Base-by-base conservation (phyloP, 2,329 filamentous ascomycete genomes). In the Fusarium poae region DNA sequence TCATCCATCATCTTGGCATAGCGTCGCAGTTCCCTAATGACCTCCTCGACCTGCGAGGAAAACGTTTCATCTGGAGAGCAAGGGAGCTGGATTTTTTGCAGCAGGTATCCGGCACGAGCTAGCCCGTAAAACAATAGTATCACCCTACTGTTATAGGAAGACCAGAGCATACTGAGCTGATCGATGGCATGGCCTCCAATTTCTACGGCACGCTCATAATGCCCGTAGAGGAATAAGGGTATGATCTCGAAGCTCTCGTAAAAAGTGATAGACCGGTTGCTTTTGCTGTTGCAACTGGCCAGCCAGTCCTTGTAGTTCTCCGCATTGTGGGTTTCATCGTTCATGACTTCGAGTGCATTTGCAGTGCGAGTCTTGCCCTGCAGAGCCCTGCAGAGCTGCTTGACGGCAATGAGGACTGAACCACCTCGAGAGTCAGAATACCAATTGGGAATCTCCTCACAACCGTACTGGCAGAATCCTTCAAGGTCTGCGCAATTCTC, bases 401-500 rank as follows among this genome's bases (percentile, higher is more conserved):
- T 82, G 5, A 90, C 83, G 4, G 86, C 85, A 62, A 91, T 86
- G 9, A 94, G 80, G 52, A 93, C 82, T 1, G 88, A 88, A 4
- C 92, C 92, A 18, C 92, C 92, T 60, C 91, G 85, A 2, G 90
- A 85, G 72, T 94, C 92, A 44, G 85, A 82, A 46, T 89, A 82
- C 92, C 92, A 94, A 50, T 90, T 88, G 2, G 88, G 87, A 60
- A 92, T 87, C 67, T 94, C 92, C 64, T 93, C 87, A 63, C 89
- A 91, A n/a, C 89, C 86, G 64, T 90, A 92, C 48, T 88, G 85
- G 71, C 90, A 91, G 74, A 89, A 92, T 0, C 85, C 85, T 75
- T 94, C 91, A 0, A 93, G 80, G 57, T 94, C 92, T 16, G 83
- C 82, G 48, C 89, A 82, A 61, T 92, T 90, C 67, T 92, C 88